Conservation (phyloP, 306 rosid species). For the Prunus davidiana region DNA sequence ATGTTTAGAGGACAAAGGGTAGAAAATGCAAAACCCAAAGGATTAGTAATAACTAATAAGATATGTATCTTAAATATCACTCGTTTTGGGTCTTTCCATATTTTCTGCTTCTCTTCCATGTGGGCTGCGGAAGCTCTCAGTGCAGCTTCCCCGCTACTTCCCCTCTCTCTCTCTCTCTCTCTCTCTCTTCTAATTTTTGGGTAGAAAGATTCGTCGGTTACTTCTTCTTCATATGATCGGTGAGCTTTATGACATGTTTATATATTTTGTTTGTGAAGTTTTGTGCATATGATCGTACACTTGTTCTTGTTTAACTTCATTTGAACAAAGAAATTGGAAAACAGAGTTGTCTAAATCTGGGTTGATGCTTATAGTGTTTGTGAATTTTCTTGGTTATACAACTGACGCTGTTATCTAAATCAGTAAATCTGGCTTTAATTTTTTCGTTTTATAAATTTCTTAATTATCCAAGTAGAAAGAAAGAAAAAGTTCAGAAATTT, state of each 20-base stretch:
- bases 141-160: slow-evolving; percentile 43
- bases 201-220: slow-evolving; percentile 12
- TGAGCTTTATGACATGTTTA: slow-evolving; percentile 34
- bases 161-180: slow-evolving; percentile 24
- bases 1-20: neutral
- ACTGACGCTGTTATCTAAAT: neutral
- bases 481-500: neutral
- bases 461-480: neutral
- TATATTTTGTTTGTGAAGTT: neutral
- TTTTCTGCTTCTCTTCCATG: slow-evolving; percentile 41
- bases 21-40: slow-evolving; percentile 11
- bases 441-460: neutral
- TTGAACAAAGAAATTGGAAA: neutral
- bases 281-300: neutral
- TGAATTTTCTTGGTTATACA: slow-evolving; percentile 4
- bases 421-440: slow-evolving; percentile 16
- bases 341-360: slow-evolving; percentile 23
- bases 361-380: neutral
- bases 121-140: slow-evolving; percentile 35
- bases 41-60: neutral
- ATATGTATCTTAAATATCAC: slow-evolving; percentile 37
- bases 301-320: slow-evolving; percentile 7
- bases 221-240: slow-evolving; percentile 36
- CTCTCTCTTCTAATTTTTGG: neutral
- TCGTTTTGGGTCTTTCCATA: slow-evolving; percentile 39